Conservation (phyloP, 2,329 filamentous ascomycete species). For the Madurella fahalii region DNA sequence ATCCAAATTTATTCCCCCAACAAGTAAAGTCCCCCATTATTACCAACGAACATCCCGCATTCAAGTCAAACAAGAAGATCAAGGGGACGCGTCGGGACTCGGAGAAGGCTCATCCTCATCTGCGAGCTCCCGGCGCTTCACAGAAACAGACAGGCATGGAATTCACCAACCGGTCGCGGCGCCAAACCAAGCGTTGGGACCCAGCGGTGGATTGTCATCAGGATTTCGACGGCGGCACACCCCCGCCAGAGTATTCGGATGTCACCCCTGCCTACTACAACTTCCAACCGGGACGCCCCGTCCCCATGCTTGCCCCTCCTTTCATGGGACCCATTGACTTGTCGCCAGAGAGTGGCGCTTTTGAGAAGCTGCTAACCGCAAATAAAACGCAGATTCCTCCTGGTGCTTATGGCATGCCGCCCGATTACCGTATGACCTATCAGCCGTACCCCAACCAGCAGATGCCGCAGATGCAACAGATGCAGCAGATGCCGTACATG, state of each 20-base stretch:
- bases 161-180: slow-evolving; percentile 36
- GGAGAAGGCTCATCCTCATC: slow-evolving; percentile 42
- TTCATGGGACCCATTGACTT: slow-evolving; percentile 49
- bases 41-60: slow-evolving; percentile 35
- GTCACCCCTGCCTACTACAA: slow-evolving; percentile 22
- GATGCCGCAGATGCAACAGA: slow-evolving; percentile 36
- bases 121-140: slow-evolving; percentile 37
- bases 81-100: slow-evolving; percentile 43
- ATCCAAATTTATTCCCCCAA: slow-evolving; percentile 52
- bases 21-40: slow-evolving; percentile 54
- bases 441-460: slow-evolving; percentile 38
- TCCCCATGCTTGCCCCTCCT: slow-evolving; percentile 28
- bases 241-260: slow-evolving; percentile 22
- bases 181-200: slow-evolving; percentile 45
- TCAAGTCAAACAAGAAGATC: slow-evolving; percentile 41
- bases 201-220: slow-evolving; percentile 23
- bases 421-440: slow-evolving; percentile 24
- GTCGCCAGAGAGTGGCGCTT: slow-evolving; percentile 64
- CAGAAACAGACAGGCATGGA: slow-evolving; percentile 34
- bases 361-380: slow-evolving; percentile 69
- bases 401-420: slow-evolving; percentile 24
- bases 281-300: slow-evolving; percentile 29
- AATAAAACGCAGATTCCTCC: slow-evolving; percentile 56
- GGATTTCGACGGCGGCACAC: slow-evolving; percentile 24
- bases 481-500: slow-evolving; percentile 42